These are phyloP conservation scores for Erysimum pusillum DNA, from an alignment of 441 rosid genomes.

Conservation along the genomic window DNA sequence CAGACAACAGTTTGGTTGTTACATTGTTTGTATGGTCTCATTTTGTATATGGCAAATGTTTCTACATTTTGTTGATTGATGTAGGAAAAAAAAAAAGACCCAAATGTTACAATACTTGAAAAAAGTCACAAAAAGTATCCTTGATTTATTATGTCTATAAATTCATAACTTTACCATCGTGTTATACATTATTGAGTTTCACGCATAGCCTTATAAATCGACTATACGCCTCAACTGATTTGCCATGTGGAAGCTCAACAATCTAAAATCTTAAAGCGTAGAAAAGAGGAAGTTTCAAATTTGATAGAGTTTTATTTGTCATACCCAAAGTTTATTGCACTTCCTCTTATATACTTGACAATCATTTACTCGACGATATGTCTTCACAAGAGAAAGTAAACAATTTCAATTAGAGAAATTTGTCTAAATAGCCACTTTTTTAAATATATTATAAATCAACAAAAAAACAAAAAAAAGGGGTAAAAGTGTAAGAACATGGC, in stretches of 20 bases:
- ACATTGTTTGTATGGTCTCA: constrained; percentile 41
- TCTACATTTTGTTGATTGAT: constrained; percentile 37
- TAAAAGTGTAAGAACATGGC: constrained; percentile 22
- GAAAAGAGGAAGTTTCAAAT: neutral
- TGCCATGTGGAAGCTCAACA: neutral
- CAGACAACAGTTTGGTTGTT: constrained; percentile 35
- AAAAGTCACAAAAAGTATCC: neutral
- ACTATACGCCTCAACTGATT: neutral
- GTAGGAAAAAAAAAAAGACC: constrained; percentile 19
- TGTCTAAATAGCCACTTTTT: too few species aligned
- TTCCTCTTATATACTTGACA: too few species aligned
- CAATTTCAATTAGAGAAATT: too few species aligned
- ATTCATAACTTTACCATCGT: neutral
- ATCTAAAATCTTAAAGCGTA: neutral
- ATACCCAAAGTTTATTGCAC: too few species aligned
- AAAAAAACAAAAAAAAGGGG: constrained; percentile 8
- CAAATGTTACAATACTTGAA: constrained; percentile 32
- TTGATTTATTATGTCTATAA: constrained; percentile 13
- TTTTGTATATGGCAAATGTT: constrained; percentile 45
- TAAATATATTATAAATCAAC: too few species aligned
- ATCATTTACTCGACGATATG: too few species aligned
- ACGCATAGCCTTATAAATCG: neutral
- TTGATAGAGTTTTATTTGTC: too few species aligned
- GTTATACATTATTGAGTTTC: neutral
- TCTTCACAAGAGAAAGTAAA: too few species aligned